These are phyloP conservation scores for Aspergillus transmontanensis DNA, from an alignment of 2,329 filamentous ascomycete genomes.

Conservation along the genomic window DNA sequence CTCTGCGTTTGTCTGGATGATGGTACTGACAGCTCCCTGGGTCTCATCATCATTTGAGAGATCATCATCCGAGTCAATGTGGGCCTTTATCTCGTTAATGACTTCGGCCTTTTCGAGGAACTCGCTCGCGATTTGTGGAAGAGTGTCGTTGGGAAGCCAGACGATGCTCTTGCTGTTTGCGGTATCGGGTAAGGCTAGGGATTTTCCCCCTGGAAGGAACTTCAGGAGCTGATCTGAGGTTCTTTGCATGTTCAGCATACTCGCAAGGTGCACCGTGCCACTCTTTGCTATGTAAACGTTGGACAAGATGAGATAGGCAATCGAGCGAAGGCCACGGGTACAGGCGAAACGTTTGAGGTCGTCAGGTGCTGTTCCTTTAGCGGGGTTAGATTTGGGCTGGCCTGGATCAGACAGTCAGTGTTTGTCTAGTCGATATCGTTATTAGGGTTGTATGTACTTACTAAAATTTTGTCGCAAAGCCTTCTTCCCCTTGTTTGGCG, in stretches of 20 bases:
- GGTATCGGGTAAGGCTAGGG: conserved; percentile 22
- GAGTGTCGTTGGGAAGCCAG: conserved; percentile 28
- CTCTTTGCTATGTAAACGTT: conserved; percentile 27
- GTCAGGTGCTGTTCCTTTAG: conserved; percentile 10
- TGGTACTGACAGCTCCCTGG: not conserved
- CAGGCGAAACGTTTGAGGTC: conserved; percentile 32
- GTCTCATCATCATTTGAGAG: not conserved
- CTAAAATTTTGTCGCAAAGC: conserved; percentile 12
- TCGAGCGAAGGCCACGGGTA: conserved; percentile 37
- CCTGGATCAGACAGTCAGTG: conserved; percentile 10
- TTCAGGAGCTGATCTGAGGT: conserved; percentile 30
- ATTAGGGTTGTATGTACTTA: not conserved
- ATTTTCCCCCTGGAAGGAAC: conserved; percentile 33
- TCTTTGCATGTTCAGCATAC: conserved; percentile 32
- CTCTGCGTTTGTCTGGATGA: not conserved
- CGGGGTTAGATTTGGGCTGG: not conserved
- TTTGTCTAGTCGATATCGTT: conserved; percentile 2
- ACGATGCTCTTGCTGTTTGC: conserved; percentile 29
- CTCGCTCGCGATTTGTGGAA: conserved; percentile 20
- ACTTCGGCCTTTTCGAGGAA: conserved; percentile 26
- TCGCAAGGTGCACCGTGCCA: conserved; percentile 31
- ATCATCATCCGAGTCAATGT: conserved; percentile 16
- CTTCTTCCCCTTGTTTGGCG: conserved; percentile 21
- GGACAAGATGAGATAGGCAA: conserved; percentile 37
- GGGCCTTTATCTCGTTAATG: conserved; percentile 14